Evolutionary conservation across 495 filamentous ascomycete species (phyloP).

Genomic region (Penicillium daleae): DNA sequence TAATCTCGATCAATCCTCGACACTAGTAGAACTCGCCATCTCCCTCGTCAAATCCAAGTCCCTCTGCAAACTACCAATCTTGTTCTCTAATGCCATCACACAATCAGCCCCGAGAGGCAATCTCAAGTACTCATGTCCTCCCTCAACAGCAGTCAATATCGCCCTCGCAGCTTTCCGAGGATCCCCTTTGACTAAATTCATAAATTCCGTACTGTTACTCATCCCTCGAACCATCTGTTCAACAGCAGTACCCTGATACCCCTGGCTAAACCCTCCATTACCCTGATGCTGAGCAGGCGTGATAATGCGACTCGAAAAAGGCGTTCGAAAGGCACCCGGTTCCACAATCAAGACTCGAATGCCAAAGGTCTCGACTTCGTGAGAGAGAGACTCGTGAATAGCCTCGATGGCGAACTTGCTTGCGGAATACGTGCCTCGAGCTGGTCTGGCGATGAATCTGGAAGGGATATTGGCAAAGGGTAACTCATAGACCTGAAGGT

Average conservation of each 20-base stretch:
- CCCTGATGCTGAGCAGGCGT: slow-evolving; percentile 8
- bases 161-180: slow-evolving; percentile 26
- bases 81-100: slow-evolving; percentile 26
- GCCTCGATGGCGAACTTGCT: slow-evolving; percentile 42
- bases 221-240: slow-evolving; percentile 37
- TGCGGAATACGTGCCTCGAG: slow-evolving; percentile 32
- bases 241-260: slow-evolving; percentile 43
- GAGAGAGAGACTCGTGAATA: slow-evolving; percentile 46
- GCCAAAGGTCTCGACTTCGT: slow-evolving; percentile 37
- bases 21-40: slow-evolving; percentile 20
- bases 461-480: slow-evolving; percentile 15
- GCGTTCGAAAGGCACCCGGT: slow-evolving; percentile 55
- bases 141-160: slow-evolving; percentile 15
- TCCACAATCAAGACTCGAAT: slow-evolving; percentile 53
- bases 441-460: slow-evolving; percentile 32
- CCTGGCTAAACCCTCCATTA: slow-evolving; percentile 34
- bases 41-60: slow-evolving; percentile 24
- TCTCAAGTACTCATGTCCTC: slow-evolving; percentile 18
- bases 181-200: slow-evolving; percentile 20
- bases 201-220: slow-evolving; percentile 4
- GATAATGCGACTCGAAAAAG: slow-evolving; percentile 34
- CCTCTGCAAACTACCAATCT: slow-evolving; percentile 24
- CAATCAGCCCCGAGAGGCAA: slow-evolving; percentile 29
- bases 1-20: background rate
- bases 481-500: background rate